Base-by-base conservation (phyloP, 1,284 basidiomycete species). In the Apiotrichum akiyoshidainum region DNA sequence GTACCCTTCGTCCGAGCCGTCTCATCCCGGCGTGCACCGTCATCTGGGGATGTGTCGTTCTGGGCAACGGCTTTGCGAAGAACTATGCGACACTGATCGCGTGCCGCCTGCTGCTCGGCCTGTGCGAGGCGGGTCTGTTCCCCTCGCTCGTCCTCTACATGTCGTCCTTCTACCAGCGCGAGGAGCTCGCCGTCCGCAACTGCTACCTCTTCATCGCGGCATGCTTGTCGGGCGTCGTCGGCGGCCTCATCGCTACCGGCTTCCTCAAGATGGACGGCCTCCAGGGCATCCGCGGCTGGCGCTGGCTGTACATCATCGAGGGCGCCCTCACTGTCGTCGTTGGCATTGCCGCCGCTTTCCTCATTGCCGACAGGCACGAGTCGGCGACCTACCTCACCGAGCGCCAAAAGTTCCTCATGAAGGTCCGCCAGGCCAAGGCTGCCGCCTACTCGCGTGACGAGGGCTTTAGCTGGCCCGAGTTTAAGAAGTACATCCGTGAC, bases 201-300 rank as follows among this genome's bases (percentile, higher is more conserved):
- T 62, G 61, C 21, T 74, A 68, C 60, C 68, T 75, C 31, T 75
- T 72, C 51, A 59, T 66, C 40, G 64, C 65, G 34, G 63, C 69
- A 1, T 69, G 70, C 1, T 26, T 68, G n/a, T 64, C 61, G 2
- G 68, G 71, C 2, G 65, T 64, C 1, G 57, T 74, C 12, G 73
- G 72, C 19, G 72, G 74, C 9, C 60, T 77, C 2, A 47, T 68
- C 21, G 57, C 57, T 2, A 50, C 57, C 0, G 57, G 57, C 7
- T 52, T 58, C 39, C 52, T 58, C 33, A 58, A 58, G 46, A 58
- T 58, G 57, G 46, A 58, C 40, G 57, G 57, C n/a, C 46, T 57
- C 26, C 50, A 16, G 11, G 51, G 59, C 19, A 50, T 60, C n/a
- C 14, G 35, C 11, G 59, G 54, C 34, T 60, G 54, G 59, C 45